Evolutionary conservation across 768 basidiomycete species (phyloP).

Genomic region (Suillus weaverae): DNA sequence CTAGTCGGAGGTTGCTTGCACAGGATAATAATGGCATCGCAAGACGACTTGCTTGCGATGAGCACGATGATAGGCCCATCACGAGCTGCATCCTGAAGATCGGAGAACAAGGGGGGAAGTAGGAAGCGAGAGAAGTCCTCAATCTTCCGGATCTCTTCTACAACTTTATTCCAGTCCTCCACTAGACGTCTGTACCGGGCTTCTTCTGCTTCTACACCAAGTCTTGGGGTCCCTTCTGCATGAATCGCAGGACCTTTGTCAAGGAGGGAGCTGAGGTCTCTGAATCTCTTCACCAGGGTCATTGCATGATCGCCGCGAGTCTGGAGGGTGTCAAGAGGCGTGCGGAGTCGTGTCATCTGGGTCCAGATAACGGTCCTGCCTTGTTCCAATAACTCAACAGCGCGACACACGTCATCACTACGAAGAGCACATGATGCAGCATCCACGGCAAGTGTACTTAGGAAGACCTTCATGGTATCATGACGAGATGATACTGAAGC

Average conservation of each 20-base stretch:
- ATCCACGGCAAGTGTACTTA: not conserved
- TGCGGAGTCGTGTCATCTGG: not conserved
- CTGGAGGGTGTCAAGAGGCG: not conserved
- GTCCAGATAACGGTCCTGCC: not conserved
- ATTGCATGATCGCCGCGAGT: not conserved
- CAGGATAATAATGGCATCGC: not conserved
- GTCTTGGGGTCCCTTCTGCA: not conserved
- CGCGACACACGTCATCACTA: not conserved
- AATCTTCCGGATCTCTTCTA: not conserved
- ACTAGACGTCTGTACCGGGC: not conserved
- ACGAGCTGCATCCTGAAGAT: not conserved
- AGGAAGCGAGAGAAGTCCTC: not conserved
- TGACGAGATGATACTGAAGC: not conserved
- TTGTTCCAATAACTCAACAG: not conserved
- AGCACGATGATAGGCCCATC: not conserved
- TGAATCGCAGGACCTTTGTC: not conserved
- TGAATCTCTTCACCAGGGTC: not conserved
- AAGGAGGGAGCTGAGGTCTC: not conserved
- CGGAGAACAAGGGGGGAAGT: not conserved
- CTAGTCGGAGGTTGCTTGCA: not conserved
- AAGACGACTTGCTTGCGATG: not conserved
- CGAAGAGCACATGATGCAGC: not conserved
- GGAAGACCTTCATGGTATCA: not conserved
- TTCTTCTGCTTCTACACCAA: not conserved
- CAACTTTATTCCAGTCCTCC: not conserved